phyloP scores from a whole-genome alignment of 176 grass and related monocot species.

The Triticum timopheevii region DNA sequence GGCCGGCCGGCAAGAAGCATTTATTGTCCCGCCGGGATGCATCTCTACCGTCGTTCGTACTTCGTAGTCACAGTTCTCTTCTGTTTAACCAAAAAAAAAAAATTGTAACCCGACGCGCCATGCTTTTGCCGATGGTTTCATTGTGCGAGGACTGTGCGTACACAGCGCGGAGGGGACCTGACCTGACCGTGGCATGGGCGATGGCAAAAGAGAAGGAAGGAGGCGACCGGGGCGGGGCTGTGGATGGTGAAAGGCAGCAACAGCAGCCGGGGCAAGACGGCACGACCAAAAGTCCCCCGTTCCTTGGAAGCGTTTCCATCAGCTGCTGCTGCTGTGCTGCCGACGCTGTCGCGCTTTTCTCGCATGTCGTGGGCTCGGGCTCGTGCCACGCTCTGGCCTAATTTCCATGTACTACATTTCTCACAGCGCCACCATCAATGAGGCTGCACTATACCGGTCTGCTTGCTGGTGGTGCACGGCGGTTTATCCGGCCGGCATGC shows the following conservation, averaged over 20 bases:
- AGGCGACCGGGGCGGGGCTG: not conserved
- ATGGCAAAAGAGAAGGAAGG: not conserved
- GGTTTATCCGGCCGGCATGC: no score
- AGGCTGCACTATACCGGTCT: no score
- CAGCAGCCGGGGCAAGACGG: slow-evolving; percentile 29
- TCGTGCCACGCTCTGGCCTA: no score
- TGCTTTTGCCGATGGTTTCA: not conserved
- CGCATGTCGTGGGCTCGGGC: no score
- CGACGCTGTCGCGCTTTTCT: not conserved
- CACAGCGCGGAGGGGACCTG: not conserved
- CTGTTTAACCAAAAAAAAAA: no score
- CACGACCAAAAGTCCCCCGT: not conserved
- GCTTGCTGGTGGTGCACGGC: no score
- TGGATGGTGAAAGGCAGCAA: slow-evolving; percentile 27
- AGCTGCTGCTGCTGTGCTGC: not conserved
- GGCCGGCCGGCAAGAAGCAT: not conserved
- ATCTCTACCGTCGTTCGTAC: not conserved
- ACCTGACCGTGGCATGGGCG: not conserved
- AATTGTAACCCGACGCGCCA: no score
- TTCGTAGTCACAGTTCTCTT: not conserved
- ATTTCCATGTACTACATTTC: no score
- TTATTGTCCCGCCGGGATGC: not conserved
- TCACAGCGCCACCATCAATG: no score
- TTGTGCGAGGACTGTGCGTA: not conserved
- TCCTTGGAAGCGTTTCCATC: slow-evolving; percentile 25